Base-by-base conservation (phyloP, 2,329 filamentous ascomycete genomes). In the Arthroderma uncinatum region DNA sequence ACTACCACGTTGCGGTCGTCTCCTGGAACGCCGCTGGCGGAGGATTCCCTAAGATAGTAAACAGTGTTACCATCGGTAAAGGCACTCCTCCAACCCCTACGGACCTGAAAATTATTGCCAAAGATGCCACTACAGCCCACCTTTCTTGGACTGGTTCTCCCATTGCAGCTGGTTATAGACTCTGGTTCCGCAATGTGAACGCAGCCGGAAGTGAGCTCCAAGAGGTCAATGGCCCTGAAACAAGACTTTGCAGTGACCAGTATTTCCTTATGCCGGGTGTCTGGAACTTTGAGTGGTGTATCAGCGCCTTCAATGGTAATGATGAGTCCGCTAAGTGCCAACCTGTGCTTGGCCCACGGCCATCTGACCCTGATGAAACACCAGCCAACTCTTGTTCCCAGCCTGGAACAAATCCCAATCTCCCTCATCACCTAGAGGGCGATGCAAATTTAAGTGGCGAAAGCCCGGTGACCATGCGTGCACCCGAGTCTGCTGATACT, bases 281-380 rank as follows among this genome's bases (percentile, higher is more conserved):
- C 23, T 50, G 47, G 47, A 50, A 34, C 25, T 50, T 30, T 50
- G 47, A 50, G 47, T 50, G 47, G 47, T 50, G 47, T 50, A 19
- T 50, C 25, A 50, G 47, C 23, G 47, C 47, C 4, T 50, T 50
- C 25, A 50, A 50, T 19, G 47, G 47, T 5, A 50, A 25, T 19
- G 47, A 12, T 8, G 47, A 50, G 25, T 50, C 47, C 0, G 47
- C 25, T 30, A 50, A 19, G 25, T n/a, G 47, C 8, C 10, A 30
- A 8, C 16, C 1, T 50, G 47, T 50, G 14, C 47, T 50, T 50
- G 28, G 14, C 33, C 47, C 47, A n/a, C 25, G 47, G 7, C 47
- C 47, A n/a, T 33, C 47, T n/a, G n/a, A 19, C 28, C 2, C 12
- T 3, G 25, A 5, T 33, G 25, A 16, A 33, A n/a, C 47, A 50